Conservation (phyloP, 495 filamentous ascomycete species). For the Amorphotheca resinae region DNA sequence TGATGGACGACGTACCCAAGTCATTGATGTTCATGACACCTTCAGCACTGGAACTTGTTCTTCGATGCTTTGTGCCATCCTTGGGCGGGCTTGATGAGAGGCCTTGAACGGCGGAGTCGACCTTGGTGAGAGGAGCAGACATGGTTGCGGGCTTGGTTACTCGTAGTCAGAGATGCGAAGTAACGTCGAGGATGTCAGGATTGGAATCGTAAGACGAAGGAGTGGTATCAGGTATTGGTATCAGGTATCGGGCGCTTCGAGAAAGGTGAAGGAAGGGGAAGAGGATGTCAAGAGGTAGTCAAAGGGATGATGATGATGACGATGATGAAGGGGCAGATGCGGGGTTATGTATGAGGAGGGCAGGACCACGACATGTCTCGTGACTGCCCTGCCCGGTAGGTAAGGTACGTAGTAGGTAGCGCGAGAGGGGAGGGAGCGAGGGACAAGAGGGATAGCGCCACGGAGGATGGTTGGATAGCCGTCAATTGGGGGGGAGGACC, state of each 20-base stretch:
- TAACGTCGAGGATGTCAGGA: conserved; percentile 10
- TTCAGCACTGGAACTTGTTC: conserved; percentile 51
- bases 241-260: no score
- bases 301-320: background rate
- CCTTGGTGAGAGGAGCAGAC: conserved; percentile 48
- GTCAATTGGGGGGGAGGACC: no score
- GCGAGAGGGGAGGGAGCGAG: no score
- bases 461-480: no score
- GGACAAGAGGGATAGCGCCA: no score
- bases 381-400: background rate
- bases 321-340: background rate
- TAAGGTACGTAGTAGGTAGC: background rate
- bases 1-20: conserved; percentile 46
- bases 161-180: conserved; percentile 3
- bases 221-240: no score
- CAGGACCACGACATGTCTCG: background rate
- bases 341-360: background rate
- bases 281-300: background rate
- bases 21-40: conserved; percentile 77
- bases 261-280: no score
- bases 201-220: conserved; percentile 5
- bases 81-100: conserved; percentile 53
- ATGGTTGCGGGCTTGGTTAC: conserved; percentile 14
- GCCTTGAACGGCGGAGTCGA: conserved; percentile 78
- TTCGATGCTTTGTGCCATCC: conserved; percentile 40